A percentile compares a stretch with the other conserved stretches of the same genome.
phyloP scores from a whole-genome alignment of 257 asterid genomes.

The Eucommia ulmoides region DNA sequence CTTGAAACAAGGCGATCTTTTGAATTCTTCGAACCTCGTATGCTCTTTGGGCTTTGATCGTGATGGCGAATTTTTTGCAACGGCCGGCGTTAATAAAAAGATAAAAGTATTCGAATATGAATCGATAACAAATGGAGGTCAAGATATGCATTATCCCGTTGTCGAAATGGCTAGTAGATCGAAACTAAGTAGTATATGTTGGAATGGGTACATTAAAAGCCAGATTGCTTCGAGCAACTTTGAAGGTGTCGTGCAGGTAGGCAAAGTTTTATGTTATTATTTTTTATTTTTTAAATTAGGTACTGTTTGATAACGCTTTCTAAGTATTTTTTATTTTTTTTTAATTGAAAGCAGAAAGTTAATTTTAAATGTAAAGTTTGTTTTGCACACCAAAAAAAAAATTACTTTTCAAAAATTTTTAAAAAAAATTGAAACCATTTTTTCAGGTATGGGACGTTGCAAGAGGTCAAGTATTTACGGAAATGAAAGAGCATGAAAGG shows the following conservation, averaged over 20 bases:
- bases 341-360: too few relatives aligned
- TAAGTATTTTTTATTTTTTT: too few relatives aligned
- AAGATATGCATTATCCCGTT: constrained; percentile 90
- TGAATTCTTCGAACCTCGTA: constrained; percentile 84
- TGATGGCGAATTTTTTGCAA: constrained; percentile 90
- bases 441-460: constrained; percentile 89
- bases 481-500: constrained; percentile 92
- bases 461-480: constrained; percentile 76
- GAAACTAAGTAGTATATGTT: constrained; percentile 90
- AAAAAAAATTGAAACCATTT: too few relatives aligned
- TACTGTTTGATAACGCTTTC: too few relatives aligned
- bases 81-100: constrained; percentile 98
- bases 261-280: neutral
- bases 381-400: too few relatives aligned
- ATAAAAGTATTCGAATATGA: constrained; percentile 84
- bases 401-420: too few relatives aligned
- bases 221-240: constrained; percentile 98
- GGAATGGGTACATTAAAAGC: constrained; percentile 93
- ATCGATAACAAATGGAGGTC: constrained; percentile 54
- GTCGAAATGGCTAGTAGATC: constrained; percentile 91
- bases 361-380: too few relatives aligned
- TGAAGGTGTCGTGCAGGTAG: constrained; percentile 96
- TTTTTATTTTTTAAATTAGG: neutral
- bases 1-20: constrained; percentile 90
- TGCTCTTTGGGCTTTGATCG: constrained; percentile 94